phyloP scores from a whole-genome alignment of 192 early-diverging fungal species.

The Umbelopsis sp. region DNA sequence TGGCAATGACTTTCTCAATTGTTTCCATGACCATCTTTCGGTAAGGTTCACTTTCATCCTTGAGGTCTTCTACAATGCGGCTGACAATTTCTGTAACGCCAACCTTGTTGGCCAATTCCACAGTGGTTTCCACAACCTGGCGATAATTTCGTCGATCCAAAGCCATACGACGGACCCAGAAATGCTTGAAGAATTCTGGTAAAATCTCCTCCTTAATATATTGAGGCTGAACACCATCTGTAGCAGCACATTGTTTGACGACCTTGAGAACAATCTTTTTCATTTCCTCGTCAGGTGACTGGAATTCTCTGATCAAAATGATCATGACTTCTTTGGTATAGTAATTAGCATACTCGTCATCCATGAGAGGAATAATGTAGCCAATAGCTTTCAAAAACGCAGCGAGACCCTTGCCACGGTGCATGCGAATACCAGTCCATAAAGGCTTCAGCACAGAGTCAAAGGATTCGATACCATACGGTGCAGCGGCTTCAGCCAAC shows the following conservation, averaged over 20 bases:
- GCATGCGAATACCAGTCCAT: slow-evolving; percentile 91
- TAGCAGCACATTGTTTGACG: slow-evolving; percentile 93
- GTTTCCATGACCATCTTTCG: slow-evolving; percentile 99
- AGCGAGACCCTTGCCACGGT: slow-evolving; percentile 94
- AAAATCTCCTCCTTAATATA: slow-evolving; percentile 92
- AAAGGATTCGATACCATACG: slow-evolving; percentile 99
- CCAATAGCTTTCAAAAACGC: slow-evolving; percentile 99
- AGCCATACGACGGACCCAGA: slow-evolving; percentile 98
- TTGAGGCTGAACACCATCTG: slow-evolving; percentile 84
- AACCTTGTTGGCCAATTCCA: slow-evolving; percentile 90
- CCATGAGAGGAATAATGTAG: slow-evolving; percentile 98
- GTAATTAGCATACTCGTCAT: slow-evolving; percentile 90
- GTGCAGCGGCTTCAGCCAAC: slow-evolving; percentile 94
- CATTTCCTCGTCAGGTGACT: slow-evolving; percentile 98
- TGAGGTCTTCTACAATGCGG: slow-evolving; percentile 88
- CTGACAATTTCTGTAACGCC: slow-evolving; percentile 90
- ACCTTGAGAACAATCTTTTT: slow-evolving; percentile 98
- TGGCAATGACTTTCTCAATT: slow-evolving; percentile 76
- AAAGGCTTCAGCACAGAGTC: slow-evolving; percentile 88
- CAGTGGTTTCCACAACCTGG: slow-evolving; percentile 95
- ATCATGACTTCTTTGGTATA: slow-evolving; percentile 95
- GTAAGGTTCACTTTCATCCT: slow-evolving; percentile 93
- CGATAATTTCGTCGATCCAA: slow-evolving; percentile 91
- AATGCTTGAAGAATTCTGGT: slow-evolving; percentile 93
- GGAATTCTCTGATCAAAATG: slow-evolving; percentile 93